Base-by-base conservation (phyloP, 306 rosid species). In the Ziziphus jujuba region DNA sequence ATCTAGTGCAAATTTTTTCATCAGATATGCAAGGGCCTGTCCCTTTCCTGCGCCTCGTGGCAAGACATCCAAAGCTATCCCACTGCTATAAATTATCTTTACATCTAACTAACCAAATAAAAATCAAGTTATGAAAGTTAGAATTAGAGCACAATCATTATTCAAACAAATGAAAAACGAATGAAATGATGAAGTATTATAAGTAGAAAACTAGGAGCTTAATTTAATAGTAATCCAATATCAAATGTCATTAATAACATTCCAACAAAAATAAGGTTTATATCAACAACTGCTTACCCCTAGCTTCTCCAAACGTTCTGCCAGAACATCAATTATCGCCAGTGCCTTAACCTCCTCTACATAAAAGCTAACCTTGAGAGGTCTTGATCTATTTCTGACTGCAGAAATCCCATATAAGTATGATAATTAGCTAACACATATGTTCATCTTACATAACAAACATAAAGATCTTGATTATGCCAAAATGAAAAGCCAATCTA, bases 11-110 rank as follows among this genome's bases (percentile, higher is more conserved):
- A 88, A 65, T 63, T 86, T 91, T 36, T 81, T 72, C 5, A 84
- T 84, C 57, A 91, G 56, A 78, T 81, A 91, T 55, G 73, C 72
- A 67, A 91, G 97, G 7, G 96, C 96, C 38, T 47, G 70, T 21
- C 91, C 96, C 84, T 91, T 91, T 21, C 97, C 96, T 36, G 97
- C 91, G 61, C 83, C 83, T 75, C 79, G 70, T 11, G 96, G 96
- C 70, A 91, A 70, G 71, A 91, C 61, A 56, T 91, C 97, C 80
- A 91, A 74, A 63, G 89, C 91, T 68, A 69, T 72, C 47, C 93
- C 89, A 44, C 84, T 80, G 82, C 97, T 91, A 81, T 85, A 87
- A 57, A 91, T 77, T 69, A 91, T 77, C 76, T 91, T 89, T 54
- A 89, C 91, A 69, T 89, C 88, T 72, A 91, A 78, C 96, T 91